Evolutionary conservation across 768 basidiomycete genomes (phyloP), one percentile per base, ranked within the genome.

Genomic region (Mycena venus): DNA sequence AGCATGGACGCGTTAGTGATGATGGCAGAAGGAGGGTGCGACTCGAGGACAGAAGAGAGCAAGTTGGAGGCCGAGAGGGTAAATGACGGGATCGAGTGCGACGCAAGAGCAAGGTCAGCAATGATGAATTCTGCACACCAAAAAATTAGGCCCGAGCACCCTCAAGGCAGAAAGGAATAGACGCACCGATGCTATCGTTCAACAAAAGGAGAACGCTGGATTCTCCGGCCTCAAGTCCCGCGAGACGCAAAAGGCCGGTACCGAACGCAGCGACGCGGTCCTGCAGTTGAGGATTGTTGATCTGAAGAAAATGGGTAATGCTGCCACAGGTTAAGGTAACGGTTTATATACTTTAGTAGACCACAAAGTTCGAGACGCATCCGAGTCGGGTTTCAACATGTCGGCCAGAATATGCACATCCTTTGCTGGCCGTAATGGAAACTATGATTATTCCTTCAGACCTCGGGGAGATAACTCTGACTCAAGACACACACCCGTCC

Each of bases 361-460:
- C 95, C 95, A 96, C 15, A 96, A 87, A 0, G 93, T 94, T 42
- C 95, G 89, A 9, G 91, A 87, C 0, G 88, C 87, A 77, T 94
- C 92, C 21, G 87, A 85, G 68, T 94, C 94, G 8, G 91, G 82
- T 77, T 89, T 91, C 56, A 96, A 84, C 25, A 95, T 84, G 82
- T 96, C 94, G 0, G 88, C 81, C 15, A 95, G 83, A 25, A 92
- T 85, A 73, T 92, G 88, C 4, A 93, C 87, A 62, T 96, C 94
- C 77, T 95, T 94, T 67, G 87, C 86, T 1, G 95, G 95, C 75
- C 90, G 87, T 61, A 91, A 75, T 23, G 95, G 93, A 78, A 96
- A 94, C 95, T 96, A 78, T 11, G 49, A 25, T n/a, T 34, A 27
- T 23, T 68, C 80, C 47, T 55, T 83, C 23, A 65, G 25, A 29